These are phyloP conservation scores for Fusarium sambucinum DNA, from an alignment of 2,329 filamentous ascomycete species.

Conservation along the genomic window DNA sequence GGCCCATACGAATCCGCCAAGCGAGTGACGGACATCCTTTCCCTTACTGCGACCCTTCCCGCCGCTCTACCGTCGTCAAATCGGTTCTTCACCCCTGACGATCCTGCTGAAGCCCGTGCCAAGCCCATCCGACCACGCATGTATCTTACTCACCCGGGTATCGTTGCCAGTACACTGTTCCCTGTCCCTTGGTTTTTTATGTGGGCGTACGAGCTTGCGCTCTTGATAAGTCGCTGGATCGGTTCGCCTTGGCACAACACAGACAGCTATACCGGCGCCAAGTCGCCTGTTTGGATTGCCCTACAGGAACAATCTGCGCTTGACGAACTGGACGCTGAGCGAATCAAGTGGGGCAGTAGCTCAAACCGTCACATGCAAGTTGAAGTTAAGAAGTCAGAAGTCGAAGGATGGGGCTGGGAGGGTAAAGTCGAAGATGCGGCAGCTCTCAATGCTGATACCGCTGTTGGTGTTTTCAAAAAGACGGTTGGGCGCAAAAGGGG, in stretches of 20 bases:
- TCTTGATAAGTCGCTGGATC: conserved; percentile 79
- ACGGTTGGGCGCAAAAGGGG: conserved; percentile 70
- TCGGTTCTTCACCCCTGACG: conserved; percentile 63
- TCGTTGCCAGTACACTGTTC: conserved; percentile 85
- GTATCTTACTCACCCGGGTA: conserved; percentile 87
- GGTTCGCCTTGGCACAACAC: conserved; percentile 92
- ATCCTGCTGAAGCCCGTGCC: conserved; percentile 40
- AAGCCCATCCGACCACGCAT: conserved; percentile 65
- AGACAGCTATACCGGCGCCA: conserved; percentile 80
- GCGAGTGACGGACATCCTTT: conserved; percentile 84
- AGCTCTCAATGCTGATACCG: conserved; percentile 57
- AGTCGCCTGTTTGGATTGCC: conserved; percentile 81
- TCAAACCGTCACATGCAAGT: conserved; percentile 69
- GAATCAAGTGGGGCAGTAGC: conserved; percentile 87
- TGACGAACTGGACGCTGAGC: conserved; percentile 65
- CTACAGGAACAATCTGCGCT: conserved; percentile 74
- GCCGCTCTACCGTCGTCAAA: conserved; percentile 68
- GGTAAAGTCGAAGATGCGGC: conserved; percentile 65
- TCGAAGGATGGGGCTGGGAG: conserved; percentile 86
- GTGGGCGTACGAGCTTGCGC: conserved; percentile 74
- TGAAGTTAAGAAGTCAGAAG: conserved; percentile 80
- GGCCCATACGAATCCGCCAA: conserved; percentile 89
- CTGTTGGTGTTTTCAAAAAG: conserved; percentile 62
- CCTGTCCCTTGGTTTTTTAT: conserved; percentile 77
- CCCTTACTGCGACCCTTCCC: conserved; percentile 78